Evolutionary conservation across 805 yeast species (phyloP).

Genomic region (Lipomyces starkeyi): DNA sequence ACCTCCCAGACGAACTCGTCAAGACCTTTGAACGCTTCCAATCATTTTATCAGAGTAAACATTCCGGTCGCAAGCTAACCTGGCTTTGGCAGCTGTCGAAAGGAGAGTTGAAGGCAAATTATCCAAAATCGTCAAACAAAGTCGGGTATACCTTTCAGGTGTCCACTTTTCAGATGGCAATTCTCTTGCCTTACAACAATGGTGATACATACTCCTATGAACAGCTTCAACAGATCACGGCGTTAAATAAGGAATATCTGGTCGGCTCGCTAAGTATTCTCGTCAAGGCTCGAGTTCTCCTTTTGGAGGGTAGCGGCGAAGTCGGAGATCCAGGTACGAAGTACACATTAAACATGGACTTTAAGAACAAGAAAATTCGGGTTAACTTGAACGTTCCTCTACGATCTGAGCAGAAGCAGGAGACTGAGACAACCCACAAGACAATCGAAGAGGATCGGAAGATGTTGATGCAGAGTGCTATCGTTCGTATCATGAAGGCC

Average conservation of each 20-base stretch:
- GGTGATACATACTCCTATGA: conserved; percentile 62
- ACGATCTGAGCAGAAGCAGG: conserved; percentile 67
- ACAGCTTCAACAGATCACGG: conserved; percentile 70
- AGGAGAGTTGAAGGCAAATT: conserved; percentile 87
- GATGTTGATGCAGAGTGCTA: conserved; percentile 86
- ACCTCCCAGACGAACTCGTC: conserved; percentile 70
- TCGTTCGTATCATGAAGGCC: conserved; percentile 96
- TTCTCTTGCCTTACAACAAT: conserved; percentile 81
- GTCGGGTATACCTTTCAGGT: conserved; percentile 64
- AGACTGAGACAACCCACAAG: conserved; percentile 72
- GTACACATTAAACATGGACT: conserved; percentile 77
- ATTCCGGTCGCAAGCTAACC: conserved; percentile 83
- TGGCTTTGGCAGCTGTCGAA: conserved; percentile 97
- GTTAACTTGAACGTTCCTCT: conserved; percentile 72
- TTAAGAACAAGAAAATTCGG: conserved; percentile 80
- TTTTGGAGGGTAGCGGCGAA: conserved; percentile 60
- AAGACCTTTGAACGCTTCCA: conserved; percentile 71
- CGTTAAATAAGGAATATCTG: conserved; percentile 66
- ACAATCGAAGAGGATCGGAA: conserved; percentile 88
- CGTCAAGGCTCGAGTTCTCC: conserved; percentile 74
- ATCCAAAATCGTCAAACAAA: conserved; percentile 80
- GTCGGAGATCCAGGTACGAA: conserved; percentile 62
- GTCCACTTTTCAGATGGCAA: conserved; percentile 85
- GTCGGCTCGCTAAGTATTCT: conserved; percentile 81
- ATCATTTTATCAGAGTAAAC: conserved; percentile 71